Percentiles rank a stretch among this genome's conserved stretches.
Conservation (phyloP, 192 early-diverging fungal species). For the Mortierella antarctica region DNA sequence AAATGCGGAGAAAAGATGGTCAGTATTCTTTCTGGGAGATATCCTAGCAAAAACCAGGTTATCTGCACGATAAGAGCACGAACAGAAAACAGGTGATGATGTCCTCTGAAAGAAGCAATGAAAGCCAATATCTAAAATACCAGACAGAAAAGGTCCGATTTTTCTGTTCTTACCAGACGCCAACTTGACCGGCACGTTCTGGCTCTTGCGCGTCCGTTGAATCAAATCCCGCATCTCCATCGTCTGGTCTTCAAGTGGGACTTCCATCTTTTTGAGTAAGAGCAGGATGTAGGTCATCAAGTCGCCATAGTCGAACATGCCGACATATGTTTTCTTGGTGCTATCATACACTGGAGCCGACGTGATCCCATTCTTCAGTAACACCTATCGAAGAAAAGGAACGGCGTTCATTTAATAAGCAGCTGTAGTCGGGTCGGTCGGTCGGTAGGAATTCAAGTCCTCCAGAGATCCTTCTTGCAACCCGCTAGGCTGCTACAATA, state of each 20-base stretch:
- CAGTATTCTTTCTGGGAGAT: not conserved
- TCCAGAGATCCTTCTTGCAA: not conserved
- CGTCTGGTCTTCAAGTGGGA: conserved; percentile 50
- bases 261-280: conserved; percentile 64
- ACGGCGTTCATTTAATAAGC: not conserved
- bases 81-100: too few relatives aligned
- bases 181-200: conserved; percentile 70
- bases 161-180: conserved; percentile 61
- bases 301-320: conserved; percentile 92
- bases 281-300: conserved; percentile 81
- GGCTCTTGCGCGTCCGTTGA: conserved; percentile 55
- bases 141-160: too few relatives aligned
- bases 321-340: conserved; percentile 69
- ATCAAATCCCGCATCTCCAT: conserved; percentile 71
- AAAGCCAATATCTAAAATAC: too few relatives aligned
- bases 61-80: too few relatives aligned
- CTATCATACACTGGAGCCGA: conserved; percentile 83
- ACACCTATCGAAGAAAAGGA: conserved; percentile 25
- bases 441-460: not conserved
- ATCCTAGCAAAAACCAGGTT: too few relatives aligned
- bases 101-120: too few relatives aligned
- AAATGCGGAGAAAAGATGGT: conserved; percentile 1
- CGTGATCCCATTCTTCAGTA: conserved; percentile 80
- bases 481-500: too few relatives aligned
- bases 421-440: not conserved